Evolutionary conservation across 352 stramenopile species (phyloP).

Genomic region (Globisporangium yorkense): DNA sequence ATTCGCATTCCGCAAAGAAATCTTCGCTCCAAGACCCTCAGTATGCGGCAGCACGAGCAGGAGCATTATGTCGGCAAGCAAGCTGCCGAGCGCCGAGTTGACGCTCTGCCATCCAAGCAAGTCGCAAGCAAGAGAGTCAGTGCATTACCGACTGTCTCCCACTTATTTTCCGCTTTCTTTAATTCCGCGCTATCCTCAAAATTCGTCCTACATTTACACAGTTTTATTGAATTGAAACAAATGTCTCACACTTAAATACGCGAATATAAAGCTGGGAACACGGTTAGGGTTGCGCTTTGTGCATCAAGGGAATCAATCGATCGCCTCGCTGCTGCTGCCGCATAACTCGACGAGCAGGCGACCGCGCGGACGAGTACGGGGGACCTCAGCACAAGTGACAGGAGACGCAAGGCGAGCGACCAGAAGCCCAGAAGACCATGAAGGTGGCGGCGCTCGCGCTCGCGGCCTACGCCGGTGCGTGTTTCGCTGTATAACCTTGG

Average conservation of each 20-base stretch:
- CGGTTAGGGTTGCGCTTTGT: neutral
- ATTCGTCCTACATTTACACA: neutral
- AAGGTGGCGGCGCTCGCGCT: constrained; percentile 8
- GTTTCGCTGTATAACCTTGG: neutral
- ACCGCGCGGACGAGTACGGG: neutral
- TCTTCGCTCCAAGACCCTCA: no score
- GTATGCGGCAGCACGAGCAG: no score
- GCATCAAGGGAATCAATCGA: neutral
- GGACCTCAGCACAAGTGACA: neutral
- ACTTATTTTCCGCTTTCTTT: neutral
- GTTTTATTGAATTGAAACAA: no score
- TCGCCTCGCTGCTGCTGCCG: no score
- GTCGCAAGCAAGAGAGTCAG: constrained; percentile 7
- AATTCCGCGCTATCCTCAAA: neutral
- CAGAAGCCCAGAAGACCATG: constrained; percentile 4
- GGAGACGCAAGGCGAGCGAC: neutral
- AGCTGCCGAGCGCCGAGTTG: neutral
- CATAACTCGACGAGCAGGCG: neutral
- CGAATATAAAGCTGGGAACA: neutral
- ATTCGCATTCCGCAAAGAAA: no score
- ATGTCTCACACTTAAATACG: neutral
- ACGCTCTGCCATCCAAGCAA: neutral
- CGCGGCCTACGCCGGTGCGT: constrained; percentile 11
- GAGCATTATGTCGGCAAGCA: no score
- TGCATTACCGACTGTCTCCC: neutral